Percentiles rank a stretch among this genome's conserved stretches.
Conservation (phyloP, 352 stramenopile genomes). For the Globisporangium cystogenes region DNA sequence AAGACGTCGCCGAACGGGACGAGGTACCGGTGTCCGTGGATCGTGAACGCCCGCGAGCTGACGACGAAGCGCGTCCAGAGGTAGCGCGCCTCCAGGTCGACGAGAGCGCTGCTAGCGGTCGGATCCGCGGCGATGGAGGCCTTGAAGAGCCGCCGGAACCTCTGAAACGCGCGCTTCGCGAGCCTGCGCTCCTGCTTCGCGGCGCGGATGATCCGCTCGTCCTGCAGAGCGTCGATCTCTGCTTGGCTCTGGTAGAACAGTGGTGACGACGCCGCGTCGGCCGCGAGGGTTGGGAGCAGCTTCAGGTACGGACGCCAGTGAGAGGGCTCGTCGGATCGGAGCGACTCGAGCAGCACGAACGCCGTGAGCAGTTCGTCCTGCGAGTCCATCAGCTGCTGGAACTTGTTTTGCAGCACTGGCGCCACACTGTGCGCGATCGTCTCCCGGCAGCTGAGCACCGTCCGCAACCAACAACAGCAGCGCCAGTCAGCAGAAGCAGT, state of each 20-base stretch:
- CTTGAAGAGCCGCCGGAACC: constrained; percentile 44
- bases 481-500: not conserved
- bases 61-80: constrained; percentile 51
- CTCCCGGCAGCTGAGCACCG: constrained; percentile 24
- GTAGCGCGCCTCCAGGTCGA: constrained; percentile 19
- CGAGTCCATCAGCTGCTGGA: constrained; percentile 23
- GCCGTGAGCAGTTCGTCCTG: constrained; percentile 55
- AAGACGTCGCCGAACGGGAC: constrained; percentile 88
- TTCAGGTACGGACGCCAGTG: constrained; percentile 50
- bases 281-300: constrained; percentile 27
- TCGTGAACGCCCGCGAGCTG: constrained; percentile 76
- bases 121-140: not conserved
- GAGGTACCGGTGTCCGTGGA: constrained; percentile 61
- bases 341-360: constrained; percentile 54
- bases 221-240: constrained; percentile 33
- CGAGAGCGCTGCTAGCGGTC: not conserved
- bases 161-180: constrained; percentile 23
- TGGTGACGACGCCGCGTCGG: constrained; percentile 15
- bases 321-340: constrained; percentile 24
- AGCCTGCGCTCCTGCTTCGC: constrained; percentile 20
- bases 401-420: constrained; percentile 23
- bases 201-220: constrained; percentile 33
- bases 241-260: constrained; percentile 26
- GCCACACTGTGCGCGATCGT: constrained; percentile 21
- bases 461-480: not conserved